These are phyloP conservation scores for Raffaelea ambrosiae DNA, from an alignment of 2,329 filamentous ascomycete species.

Conservation along the genomic window DNA sequence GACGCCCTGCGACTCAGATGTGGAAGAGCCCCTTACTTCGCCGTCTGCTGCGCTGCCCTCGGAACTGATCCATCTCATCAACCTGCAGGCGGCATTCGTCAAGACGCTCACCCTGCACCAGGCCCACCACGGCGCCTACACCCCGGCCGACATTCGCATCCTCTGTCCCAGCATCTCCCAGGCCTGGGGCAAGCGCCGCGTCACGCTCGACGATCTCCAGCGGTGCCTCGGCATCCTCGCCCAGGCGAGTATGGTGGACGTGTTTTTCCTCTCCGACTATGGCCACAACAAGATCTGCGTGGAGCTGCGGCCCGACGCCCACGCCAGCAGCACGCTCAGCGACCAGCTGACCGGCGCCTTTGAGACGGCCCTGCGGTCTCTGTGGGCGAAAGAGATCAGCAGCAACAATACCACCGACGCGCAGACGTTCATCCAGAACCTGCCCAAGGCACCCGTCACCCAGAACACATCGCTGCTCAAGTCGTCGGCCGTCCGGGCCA, in stretches of 20 bases:
- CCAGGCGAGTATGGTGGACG: constrained; percentile 10
- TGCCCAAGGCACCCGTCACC: constrained; percentile 47
- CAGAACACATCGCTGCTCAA: constrained; percentile 42
- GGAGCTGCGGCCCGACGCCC: constrained; percentile 36
- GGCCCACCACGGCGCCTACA: constrained; percentile 56
- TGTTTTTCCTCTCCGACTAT: constrained; percentile 33
- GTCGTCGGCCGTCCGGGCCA: constrained; percentile 49
- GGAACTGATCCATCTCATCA: constrained; percentile 50
- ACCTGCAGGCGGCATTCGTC: constrained; percentile 58
- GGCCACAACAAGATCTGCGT: constrained; percentile 42
- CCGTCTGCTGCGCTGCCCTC: constrained; percentile 29
- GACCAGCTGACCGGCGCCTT: constrained; percentile 46
- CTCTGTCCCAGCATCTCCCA: constrained; percentile 55
- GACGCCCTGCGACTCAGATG: constrained; percentile 25
- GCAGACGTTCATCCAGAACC: constrained; percentile 42
- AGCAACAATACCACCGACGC: constrained; percentile 17
- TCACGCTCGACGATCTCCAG: constrained; percentile 57
- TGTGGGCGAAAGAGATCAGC: constrained; percentile 29
- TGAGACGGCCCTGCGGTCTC: constrained; percentile 36
- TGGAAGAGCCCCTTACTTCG: constrained; percentile 15
- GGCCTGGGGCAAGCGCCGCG: constrained; percentile 64
- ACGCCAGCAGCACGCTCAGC: constrained; percentile 33
- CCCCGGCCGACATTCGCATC: constrained; percentile 54
- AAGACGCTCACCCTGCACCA: constrained; percentile 61
- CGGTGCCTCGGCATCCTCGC: constrained; percentile 51